Evolutionary conservation across 2,329 filamentous ascomycete genomes (phyloP), one percentile per base, ranked within the genome.

Genomic region (Colletotrichum filicis): DNA sequence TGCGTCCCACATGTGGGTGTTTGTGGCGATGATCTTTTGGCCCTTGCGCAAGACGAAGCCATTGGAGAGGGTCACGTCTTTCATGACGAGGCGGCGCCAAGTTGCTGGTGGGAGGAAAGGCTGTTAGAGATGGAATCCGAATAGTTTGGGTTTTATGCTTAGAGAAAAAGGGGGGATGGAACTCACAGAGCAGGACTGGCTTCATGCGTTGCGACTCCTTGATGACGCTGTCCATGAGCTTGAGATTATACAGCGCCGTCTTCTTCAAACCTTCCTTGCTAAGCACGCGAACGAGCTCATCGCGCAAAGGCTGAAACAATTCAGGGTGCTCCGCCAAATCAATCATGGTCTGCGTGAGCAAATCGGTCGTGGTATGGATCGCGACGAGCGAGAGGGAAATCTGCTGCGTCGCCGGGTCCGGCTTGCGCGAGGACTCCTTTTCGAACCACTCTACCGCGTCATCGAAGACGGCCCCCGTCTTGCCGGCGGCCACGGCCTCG

Each of bases 201-300:
- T 77, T 79, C n/a, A 77, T 35, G 1, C 78, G 69, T 57, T 79
- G 78, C 1, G 75, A 61, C 30, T 79, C 77, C 37, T 79, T 79
- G 32, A 79, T 35, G 6, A 78, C 76, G 59, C 77, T 79, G 49
- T 79, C 78, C 74, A 79, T 74, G 6, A 79, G 73, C 55, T 77
- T 76, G 24, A 78, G 19, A 42, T 63, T 75, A 55, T 77, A 76
- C 1, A 80, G 58, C 1, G 77, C 74, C 2, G 72, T 71, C 59
- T 78, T 78, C 32, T 65, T 75, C 19, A 75, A 63, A 6, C 77
- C 77, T 2, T 76, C 26, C 12, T 66, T 58, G 11, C 59, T 32
- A 3, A 79, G 63, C 0, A 79, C 78, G 0, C 46, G 19, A 22
- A 76, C 55, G 2, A 77, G 28, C 37, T 80, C 79, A 14, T 77